Evolutionary conservation across 2,329 filamentous ascomycete genomes (phyloP), one percentile per base, ranked within the genome.

Genomic region (Fusarium sororula): DNA sequence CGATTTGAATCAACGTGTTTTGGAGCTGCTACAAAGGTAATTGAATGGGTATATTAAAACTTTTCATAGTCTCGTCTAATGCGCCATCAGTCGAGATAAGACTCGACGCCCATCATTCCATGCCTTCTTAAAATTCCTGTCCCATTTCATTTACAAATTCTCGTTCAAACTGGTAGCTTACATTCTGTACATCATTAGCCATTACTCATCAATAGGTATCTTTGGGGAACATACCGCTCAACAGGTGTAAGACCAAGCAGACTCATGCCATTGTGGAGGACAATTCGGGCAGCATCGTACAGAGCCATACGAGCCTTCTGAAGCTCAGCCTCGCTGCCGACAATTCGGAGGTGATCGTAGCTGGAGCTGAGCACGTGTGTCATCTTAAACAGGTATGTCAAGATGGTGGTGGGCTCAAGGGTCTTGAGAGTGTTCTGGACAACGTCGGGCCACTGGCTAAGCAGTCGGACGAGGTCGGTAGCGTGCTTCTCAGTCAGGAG

Each of bases 401-500:
- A 80, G 64, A 83, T 81, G 13, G 83, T 85, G 17, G 87, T 88
- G 26, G 94, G 94, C 83, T 97, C 95, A 28, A 95, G 88, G 1
- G 94, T 97, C 86, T 93, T 94, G 77, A 96, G 86, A 0, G 94
- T 95, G 83, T 96, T 96, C 79, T 92, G 87, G 66, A 97, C 90
- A 10, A 94, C 93, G 78, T 97, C 94, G 6, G 95, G 95, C 89
- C 93, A 97, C 80, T 95, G 93, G 14, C 92, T 88, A n/a, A 97
- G 87, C 51, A 93, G 87, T 38, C 95, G 90, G 73, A 94, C 87
- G 44, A 96, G 87, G 77, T 95, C 91, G 54, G 91, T 82, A 28
- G 93, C 94, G 79, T 95, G 93, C 44, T 89, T 84, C 83, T 95
- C 93, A 2, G 86, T 90, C 37, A 96, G 88, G 47, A 95, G 88